Evolutionary conservation across 768 basidiomycete species (phyloP).

Genomic region (Calocera cornea): DNA sequence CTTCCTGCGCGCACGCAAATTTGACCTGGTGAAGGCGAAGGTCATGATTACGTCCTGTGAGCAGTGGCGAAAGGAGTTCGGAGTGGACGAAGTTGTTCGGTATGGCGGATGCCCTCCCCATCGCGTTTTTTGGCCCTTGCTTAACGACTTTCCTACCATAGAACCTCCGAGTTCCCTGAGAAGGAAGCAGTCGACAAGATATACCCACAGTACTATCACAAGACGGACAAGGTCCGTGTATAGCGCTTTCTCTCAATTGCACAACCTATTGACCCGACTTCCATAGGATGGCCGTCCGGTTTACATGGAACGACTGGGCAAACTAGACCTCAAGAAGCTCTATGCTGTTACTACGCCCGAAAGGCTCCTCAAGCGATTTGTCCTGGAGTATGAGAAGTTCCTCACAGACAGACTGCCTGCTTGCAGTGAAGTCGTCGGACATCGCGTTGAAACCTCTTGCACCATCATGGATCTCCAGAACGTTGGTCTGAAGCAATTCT

Average conservation of each 20-base stretch:
- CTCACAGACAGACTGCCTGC: slow-evolving; percentile 67
- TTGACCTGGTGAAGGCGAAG: slow-evolving; percentile 71
- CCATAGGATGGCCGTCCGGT: slow-evolving; percentile 81
- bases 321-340: slow-evolving; percentile 73
- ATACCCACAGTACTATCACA: slow-evolving; percentile 95
- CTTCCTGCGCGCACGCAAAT: slow-evolving; percentile 87
- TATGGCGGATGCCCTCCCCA: slow-evolving; percentile 17
- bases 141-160: slow-evolving; percentile 24
- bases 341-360: slow-evolving; percentile 73
- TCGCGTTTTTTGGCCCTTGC: too few relatives aligned
- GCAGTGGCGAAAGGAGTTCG: slow-evolving; percentile 80
- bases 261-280: background rate
- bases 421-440: slow-evolving; percentile 52
- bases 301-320: slow-evolving; percentile 87
- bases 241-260: background rate
- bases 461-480: slow-evolving; percentile 85
- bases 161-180: slow-evolving; percentile 79
- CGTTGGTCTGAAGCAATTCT: slow-evolving; percentile 59
- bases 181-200: slow-evolving; percentile 72
- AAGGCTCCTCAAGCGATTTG: slow-evolving; percentile 76
- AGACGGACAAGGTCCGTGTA: slow-evolving; percentile 66
- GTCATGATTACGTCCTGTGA: slow-evolving; percentile 70
- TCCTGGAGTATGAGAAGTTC: slow-evolving; percentile 88
- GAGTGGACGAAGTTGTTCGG: slow-evolving; percentile 60
- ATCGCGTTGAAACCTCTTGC: slow-evolving; percentile 92